These are phyloP conservation scores for Pseudonitzschia pungens DNA, from an alignment of 108 stramenopile genomes.

Conservation along the genomic window DNA sequence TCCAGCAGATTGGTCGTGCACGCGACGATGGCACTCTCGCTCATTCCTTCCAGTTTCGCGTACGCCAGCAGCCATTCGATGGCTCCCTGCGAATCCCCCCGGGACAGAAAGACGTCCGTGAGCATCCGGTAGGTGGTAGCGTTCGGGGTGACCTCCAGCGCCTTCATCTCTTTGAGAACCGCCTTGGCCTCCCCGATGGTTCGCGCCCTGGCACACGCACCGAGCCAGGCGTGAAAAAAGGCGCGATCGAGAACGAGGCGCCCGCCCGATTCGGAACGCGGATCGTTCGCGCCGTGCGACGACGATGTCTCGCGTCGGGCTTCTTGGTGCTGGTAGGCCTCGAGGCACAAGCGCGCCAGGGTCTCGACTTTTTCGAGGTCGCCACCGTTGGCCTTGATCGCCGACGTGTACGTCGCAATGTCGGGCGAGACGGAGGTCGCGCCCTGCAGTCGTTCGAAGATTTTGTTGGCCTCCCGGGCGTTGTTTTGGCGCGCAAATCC, in stretches of 20 bases:
- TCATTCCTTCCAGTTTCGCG: conserved; percentile 21
- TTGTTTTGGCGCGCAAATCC: conserved; percentile 30
- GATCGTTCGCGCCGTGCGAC: no score
- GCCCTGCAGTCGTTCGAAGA: conserved; percentile 4
- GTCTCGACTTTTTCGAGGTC: conserved; percentile 19
- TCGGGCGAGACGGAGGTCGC: conserved; percentile 17
- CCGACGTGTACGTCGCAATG: conserved; percentile 29
- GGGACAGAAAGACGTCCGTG: conserved; percentile 14
- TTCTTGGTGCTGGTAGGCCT: background rate
- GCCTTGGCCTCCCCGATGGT: conserved; percentile 15
- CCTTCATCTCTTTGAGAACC: conserved; percentile 2
- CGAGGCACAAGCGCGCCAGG: conserved; percentile 22
- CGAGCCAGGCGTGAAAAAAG: conserved; percentile 37
- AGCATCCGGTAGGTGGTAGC: conserved; percentile 15
- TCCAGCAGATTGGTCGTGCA: conserved; percentile 15
- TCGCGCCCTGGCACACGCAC: conserved; percentile 13
- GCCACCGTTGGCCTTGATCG: conserved; percentile 31
- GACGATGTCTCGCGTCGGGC: background rate
- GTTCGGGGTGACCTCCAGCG: conserved; percentile 7
- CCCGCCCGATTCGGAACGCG: no score
- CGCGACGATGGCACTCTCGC: conserved; percentile 26
- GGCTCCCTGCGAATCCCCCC: conserved; percentile 30
- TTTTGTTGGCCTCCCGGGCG: conserved; percentile 24
- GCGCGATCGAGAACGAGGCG: conserved; percentile 13
- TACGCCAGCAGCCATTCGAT: conserved; percentile 29